Conservation (phyloP, 2,329 filamentous ascomycete genomes). For the Epicoccum sorghinum region DNA sequence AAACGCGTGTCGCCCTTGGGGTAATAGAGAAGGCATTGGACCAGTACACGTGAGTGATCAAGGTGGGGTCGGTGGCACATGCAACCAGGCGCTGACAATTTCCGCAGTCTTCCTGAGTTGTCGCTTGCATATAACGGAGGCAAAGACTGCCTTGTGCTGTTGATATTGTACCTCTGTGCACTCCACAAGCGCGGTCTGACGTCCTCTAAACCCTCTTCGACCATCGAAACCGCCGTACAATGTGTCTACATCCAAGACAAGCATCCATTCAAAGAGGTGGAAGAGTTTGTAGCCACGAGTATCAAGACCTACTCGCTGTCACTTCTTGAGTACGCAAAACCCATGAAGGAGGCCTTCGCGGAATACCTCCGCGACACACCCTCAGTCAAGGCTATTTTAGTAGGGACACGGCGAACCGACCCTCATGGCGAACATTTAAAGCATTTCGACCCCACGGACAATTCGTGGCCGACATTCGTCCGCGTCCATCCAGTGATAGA, state of each 20-base stretch:
- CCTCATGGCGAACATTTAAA: conserved; percentile 81
- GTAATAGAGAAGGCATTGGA: conserved; percentile 78
- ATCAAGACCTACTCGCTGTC: conserved; percentile 74
- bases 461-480: conserved; percentile 91
- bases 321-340: conserved; percentile 73
- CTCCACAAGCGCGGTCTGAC: conserved; percentile 51
- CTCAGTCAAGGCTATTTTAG: conserved; percentile 77
- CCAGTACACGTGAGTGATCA: conserved; percentile 69
- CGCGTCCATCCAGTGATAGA: conserved; percentile 94
- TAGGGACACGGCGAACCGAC: conserved; percentile 88
- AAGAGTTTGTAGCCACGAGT: conserved; percentile 77
- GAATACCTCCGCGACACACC: conserved; percentile 72
- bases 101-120: conserved; percentile 71
- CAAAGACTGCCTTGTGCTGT: conserved; percentile 93
- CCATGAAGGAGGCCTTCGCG: conserved; percentile 82
- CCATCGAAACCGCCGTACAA: conserved; percentile 61
- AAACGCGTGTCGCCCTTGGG: conserved; percentile 73
- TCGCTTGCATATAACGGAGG: conserved; percentile 96
- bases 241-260: conserved; percentile 88
- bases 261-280: conserved; percentile 85
- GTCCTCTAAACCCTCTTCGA: conserved; percentile 26
- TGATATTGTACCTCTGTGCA: conserved; percentile 81
- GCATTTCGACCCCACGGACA: conserved; percentile 86
- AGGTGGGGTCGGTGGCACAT: conserved; percentile 5
- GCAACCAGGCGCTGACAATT: conserved; percentile 23